These are phyloP conservation scores for Gymnopus androsaceus DNA, from an alignment of 1,284 basidiomycete genomes.

Conservation along the genomic window DNA sequence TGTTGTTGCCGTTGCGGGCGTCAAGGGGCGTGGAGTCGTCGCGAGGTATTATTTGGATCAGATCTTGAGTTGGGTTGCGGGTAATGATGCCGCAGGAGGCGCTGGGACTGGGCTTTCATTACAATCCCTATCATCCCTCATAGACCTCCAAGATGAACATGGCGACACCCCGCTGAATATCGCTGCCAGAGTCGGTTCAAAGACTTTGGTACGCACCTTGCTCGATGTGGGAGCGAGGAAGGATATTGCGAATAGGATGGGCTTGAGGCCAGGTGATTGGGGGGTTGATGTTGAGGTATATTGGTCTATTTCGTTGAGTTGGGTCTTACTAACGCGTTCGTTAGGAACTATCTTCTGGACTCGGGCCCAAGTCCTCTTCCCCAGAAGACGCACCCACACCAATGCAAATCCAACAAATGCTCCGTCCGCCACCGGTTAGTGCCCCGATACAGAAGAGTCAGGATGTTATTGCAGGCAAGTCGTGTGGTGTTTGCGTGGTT, in stretches of 20 bases:
- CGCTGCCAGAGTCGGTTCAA: constrained; percentile 91
- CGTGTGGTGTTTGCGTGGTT: neutral
- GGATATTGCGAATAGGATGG: constrained; percentile 90
- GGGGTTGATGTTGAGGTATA: constrained; percentile 88
- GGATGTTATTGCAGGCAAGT: constrained; percentile 82
- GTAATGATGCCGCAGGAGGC: constrained; percentile 68
- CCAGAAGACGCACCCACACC: too few relatives aligned
- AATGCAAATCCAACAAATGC: constrained; percentile 66
- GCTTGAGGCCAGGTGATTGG: constrained; percentile 90
- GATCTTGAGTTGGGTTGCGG: constrained; percentile 83
- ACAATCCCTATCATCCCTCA: too few relatives aligned
- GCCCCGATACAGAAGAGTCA: constrained; percentile 84
- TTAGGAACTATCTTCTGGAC: constrained; percentile 69
- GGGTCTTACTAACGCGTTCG: too few relatives aligned
- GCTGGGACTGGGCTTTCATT: too few relatives aligned
- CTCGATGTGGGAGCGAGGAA: constrained; percentile 94
- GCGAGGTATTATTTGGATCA: constrained; percentile 94
- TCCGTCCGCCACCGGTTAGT: constrained; percentile 71
- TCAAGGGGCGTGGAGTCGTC: constrained; percentile 82
- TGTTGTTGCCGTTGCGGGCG: constrained; percentile 86
- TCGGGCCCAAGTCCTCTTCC: too few relatives aligned
- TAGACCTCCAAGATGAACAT: constrained; percentile 94
- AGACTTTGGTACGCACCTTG: constrained; percentile 83
- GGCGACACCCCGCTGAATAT: constrained; percentile 97
- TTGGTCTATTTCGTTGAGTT: too few relatives aligned